Evolutionary conservation across 805 yeast genomes (phyloP).

Genomic region (Kuraishia ogatae): DNA sequence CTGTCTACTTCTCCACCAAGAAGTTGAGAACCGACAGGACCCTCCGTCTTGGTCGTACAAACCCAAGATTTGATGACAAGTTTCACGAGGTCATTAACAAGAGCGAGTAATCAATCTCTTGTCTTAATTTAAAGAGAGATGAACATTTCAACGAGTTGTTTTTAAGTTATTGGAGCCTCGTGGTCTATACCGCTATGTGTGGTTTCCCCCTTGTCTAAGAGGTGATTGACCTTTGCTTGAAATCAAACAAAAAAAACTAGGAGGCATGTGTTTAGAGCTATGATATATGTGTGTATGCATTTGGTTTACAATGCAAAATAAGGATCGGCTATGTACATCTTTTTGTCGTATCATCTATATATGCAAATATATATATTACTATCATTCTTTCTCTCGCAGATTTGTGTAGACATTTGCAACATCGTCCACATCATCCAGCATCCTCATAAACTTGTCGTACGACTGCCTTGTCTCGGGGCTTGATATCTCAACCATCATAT

Average conservation of each 20-base stretch:
- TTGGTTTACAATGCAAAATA: neutral
- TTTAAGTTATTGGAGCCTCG: neutral
- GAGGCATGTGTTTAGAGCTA: neutral
- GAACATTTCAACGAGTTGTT: neutral
- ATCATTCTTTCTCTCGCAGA: conserved; percentile 26
- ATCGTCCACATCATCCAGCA: conserved; percentile 75
- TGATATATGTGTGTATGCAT: neutral
- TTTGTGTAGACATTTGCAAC: conserved; percentile 76
- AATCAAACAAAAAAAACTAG: neutral
- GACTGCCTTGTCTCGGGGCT: conserved; percentile 42
- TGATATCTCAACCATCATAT: conserved; percentile 44
- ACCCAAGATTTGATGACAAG: conserved; percentile 32
- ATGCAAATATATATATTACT: conserved; percentile 3
- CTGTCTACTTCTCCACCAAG: conserved; percentile 42
- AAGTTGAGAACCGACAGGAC: conserved; percentile 39
- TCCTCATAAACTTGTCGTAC: conserved; percentile 47
- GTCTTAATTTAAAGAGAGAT: neutral
- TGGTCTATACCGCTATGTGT: neutral
- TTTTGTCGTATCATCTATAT: neutral
- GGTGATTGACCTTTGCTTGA: neutral
- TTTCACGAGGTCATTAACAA: conserved; percentile 24
- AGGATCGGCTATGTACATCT: neutral
- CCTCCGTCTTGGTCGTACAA: conserved; percentile 38
- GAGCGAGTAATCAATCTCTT: conserved; percentile 8
- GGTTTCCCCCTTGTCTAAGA: neutral